Evolutionary conservation across 2,329 filamentous ascomycete genomes (phyloP).

Genomic region (Cryphonectria japonica): DNA sequence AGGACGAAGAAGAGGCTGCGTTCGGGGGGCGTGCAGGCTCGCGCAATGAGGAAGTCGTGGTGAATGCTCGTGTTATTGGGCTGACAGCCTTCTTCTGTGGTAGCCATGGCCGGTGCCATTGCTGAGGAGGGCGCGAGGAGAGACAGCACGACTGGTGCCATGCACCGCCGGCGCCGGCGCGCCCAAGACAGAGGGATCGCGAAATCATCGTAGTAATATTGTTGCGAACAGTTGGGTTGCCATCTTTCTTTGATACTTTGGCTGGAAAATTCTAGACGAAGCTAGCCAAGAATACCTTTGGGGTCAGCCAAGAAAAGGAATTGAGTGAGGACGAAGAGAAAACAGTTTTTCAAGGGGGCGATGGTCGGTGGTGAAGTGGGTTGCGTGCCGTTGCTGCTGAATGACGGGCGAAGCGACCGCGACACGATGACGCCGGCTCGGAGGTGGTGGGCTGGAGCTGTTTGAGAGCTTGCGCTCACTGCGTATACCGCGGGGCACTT

Average conservation of each 20-base stretch:
- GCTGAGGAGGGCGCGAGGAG: constrained; percentile 20
- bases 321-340: neutral
- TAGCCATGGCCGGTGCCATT: constrained; percentile 15
- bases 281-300: neutral
- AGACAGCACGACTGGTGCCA: constrained; percentile 6
- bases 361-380: neutral
- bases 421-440: neutral
- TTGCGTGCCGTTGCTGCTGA: constrained; percentile 5
- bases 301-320: too few relatives aligned
- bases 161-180: constrained; percentile 11
- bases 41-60: constrained; percentile 18
- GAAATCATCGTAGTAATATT: constrained; percentile 18
- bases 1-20: neutral
- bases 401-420: neutral
- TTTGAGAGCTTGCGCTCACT: neutral
- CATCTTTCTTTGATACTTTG: neutral
- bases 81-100: constrained; percentile 9
- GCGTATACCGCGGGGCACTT: neutral
- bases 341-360: neutral
- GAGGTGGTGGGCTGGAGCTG: neutral
- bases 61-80: constrained; percentile 16
- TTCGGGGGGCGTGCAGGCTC: constrained; percentile 9
- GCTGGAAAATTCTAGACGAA: neutral
- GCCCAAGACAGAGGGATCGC: constrained; percentile 19
- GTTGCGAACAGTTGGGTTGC: constrained; percentile 4